A percentile compares a stretch with the other conserved stretches of the same genome.
Conservation (phyloP, 768 basidiomycete species). For the Favolaschia claudopus region DNA sequence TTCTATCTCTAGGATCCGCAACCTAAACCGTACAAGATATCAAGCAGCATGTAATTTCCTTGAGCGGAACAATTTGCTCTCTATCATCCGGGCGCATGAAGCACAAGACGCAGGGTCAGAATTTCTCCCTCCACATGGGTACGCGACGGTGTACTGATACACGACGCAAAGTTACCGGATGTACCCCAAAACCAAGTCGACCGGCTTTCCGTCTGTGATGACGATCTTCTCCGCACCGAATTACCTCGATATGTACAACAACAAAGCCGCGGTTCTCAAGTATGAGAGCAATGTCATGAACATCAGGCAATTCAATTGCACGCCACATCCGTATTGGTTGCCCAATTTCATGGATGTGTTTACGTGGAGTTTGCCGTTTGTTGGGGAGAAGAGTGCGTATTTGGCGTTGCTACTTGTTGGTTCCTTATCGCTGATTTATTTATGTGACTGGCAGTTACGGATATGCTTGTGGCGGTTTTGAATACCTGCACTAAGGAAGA, state of each 20-base stretch:
- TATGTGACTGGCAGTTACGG: conserved; percentile 71
- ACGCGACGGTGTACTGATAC: neutral
- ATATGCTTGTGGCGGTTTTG: conserved; percentile 97
- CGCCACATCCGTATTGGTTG: conserved; percentile 96
- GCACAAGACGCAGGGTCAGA: conserved; percentile 97
- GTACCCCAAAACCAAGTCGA: conserved; percentile 98
- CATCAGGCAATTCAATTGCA: conserved; percentile 97
- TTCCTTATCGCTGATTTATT: neutral
- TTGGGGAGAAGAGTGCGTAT: conserved; percentile 92
- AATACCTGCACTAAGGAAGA: conserved; percentile 97
- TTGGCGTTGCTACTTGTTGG: neutral
- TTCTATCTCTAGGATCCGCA: neutral
- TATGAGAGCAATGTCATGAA: conserved; percentile 99
- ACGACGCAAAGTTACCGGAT: conserved; percentile 79
- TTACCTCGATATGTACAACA: conserved; percentile 98
- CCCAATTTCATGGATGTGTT: conserved; percentile 99
- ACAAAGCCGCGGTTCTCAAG: conserved; percentile 98
- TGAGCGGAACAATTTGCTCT: conserved; percentile 94
- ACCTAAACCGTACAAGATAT: conserved; percentile 62
- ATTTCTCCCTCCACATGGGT: neutral
- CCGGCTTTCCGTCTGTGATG: conserved; percentile 99
- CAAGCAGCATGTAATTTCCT: conserved; percentile 97
- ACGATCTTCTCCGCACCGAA: conserved; percentile 99
- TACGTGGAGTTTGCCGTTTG: conserved; percentile 98
- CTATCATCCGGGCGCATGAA: conserved; percentile 97